phyloP scores from a whole-genome alignment of 768 basidiomycete species.

The Pleurotus eryngii region DNA sequence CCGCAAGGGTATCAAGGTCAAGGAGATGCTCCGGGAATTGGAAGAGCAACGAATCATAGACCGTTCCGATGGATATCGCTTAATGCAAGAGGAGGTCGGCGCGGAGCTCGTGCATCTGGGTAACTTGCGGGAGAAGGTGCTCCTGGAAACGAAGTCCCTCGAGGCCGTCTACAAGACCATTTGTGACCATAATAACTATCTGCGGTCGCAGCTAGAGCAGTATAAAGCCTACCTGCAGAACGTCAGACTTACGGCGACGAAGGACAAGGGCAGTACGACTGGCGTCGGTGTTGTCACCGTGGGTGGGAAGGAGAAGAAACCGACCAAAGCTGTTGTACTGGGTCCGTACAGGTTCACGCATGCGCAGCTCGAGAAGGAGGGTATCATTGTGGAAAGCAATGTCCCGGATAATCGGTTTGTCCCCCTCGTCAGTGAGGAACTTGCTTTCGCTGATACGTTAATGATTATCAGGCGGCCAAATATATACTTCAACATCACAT shows the following conservation, averaged over 20 bases:
- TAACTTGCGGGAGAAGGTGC: slow-evolving; percentile 92
- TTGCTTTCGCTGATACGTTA: too few relatives aligned
- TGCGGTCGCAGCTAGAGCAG: slow-evolving; percentile 94
- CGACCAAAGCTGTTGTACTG: slow-evolving; percentile 75
- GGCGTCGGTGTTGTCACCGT: slow-evolving; percentile 95
- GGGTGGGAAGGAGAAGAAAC: slow-evolving; percentile 97
- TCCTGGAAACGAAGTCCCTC: slow-evolving; percentile 86
- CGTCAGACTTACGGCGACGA: slow-evolving; percentile 84
- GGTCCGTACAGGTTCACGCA: slow-evolving; percentile 98
- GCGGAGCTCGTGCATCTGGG: slow-evolving; percentile 96
- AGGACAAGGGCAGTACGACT: slow-evolving; percentile 83
- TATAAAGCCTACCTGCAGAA: slow-evolving; percentile 99
- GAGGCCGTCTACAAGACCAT: slow-evolving; percentile 99
- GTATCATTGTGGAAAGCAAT: slow-evolving; percentile 98
- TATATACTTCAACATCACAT: slow-evolving; percentile 99
- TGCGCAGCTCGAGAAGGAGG: slow-evolving; percentile 97
- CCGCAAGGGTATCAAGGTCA: slow-evolving; percentile 97
- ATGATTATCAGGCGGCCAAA: slow-evolving; percentile 72
- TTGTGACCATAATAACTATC: slow-evolving; percentile 97
- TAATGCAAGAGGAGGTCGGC: slow-evolving; percentile 97
- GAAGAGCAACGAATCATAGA: slow-evolving; percentile 90
- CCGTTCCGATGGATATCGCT: slow-evolving; percentile 74
- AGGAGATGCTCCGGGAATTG: slow-evolving; percentile 96
- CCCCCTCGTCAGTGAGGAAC: too few relatives aligned
- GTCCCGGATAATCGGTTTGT: slow-evolving; percentile 94